Percentiles rank a stretch among this genome's conserved stretches.
These are phyloP conservation scores for Marchantia paleacea DNA, from an alignment of 225 moss, liverwort and hornwort genomes.

Conservation along the genomic window DNA sequence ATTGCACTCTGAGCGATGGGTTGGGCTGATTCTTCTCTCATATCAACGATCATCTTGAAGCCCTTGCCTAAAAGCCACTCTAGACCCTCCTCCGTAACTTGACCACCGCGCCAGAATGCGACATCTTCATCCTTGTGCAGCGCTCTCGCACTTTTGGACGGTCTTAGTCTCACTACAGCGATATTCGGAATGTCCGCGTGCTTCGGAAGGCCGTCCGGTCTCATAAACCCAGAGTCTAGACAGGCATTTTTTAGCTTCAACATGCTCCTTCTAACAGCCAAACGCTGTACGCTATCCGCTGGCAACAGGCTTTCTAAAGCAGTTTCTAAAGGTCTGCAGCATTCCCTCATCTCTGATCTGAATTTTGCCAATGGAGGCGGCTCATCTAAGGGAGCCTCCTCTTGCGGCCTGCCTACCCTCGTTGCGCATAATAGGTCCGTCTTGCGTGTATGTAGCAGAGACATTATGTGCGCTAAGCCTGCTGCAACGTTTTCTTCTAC, in stretches of 20 bases:
- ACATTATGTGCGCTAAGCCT: constrained; percentile 66
- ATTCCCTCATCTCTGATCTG: constrained; percentile 66
- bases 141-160: constrained; percentile 49
- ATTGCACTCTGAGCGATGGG: constrained; percentile 53
- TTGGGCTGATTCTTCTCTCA: constrained; percentile 68
- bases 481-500: constrained; percentile 83
- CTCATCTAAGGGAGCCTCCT: constrained; percentile 30
- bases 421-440: constrained; percentile 53
- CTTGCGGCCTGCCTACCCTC: background rate
- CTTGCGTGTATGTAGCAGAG: constrained; percentile 68
- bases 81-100: constrained; percentile 70
- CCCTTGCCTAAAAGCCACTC: constrained; percentile 70
- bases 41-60: constrained; percentile 77
- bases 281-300: constrained; percentile 48
- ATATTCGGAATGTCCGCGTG: constrained; percentile 88
- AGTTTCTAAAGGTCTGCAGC: constrained; percentile 59
- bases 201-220: constrained; percentile 60
- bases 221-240: constrained; percentile 75
- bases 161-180: constrained; percentile 68
- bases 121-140: constrained; percentile 64
- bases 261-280: constrained; percentile 37
- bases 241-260: constrained; percentile 78
- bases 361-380: constrained; percentile 68
- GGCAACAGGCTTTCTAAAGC: constrained; percentile 65
- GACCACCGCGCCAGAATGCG: constrained; percentile 88